Conservation (phyloP, 139 green algal species). For the Coelastrella sp. region DNA sequence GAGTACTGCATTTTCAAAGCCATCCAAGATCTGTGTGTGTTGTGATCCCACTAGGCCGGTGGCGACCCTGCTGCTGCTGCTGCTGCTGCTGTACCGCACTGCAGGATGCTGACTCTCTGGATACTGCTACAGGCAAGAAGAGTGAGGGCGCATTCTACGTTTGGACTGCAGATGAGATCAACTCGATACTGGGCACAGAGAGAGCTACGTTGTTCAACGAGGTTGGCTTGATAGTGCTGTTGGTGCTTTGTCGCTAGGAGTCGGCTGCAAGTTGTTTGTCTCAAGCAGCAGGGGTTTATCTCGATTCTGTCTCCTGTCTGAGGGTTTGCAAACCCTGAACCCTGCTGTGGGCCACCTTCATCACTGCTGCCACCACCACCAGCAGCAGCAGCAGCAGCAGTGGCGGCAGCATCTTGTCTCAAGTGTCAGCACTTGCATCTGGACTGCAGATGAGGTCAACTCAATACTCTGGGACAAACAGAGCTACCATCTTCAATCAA, state of each 20-base stretch:
- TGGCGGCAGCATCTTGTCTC: too few relatives aligned
- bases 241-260: too few relatives aligned
- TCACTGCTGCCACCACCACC: too few relatives aligned
- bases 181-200: slow-evolving; percentile 19
- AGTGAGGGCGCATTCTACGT: slow-evolving; percentile 89
- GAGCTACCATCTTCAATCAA: neutral
- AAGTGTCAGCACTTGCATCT: slow-evolving; percentile 50
- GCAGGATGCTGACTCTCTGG: slow-evolving; percentile 82
- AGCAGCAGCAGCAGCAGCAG: too few relatives aligned
- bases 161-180: slow-evolving; percentile 68
- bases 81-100: neutral
- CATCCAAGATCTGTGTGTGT: too few relatives aligned
- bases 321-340: too few relatives aligned
- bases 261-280: too few relatives aligned
- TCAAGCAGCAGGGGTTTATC: too few relatives aligned
- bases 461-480: slow-evolving; percentile 18
- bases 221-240: slow-evolving; percentile 73
- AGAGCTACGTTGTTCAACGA: neutral
- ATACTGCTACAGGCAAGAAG: slow-evolving; percentile 68
- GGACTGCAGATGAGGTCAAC: slow-evolving; percentile 57
- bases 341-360: too few relatives aligned
- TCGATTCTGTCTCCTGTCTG: too few relatives aligned
- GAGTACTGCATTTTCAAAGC: too few relatives aligned
- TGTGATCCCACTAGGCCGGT: neutral
- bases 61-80: neutral